Conservation (phyloP, 768 basidiomycete species). For the Tricholoma sp. region DNA sequence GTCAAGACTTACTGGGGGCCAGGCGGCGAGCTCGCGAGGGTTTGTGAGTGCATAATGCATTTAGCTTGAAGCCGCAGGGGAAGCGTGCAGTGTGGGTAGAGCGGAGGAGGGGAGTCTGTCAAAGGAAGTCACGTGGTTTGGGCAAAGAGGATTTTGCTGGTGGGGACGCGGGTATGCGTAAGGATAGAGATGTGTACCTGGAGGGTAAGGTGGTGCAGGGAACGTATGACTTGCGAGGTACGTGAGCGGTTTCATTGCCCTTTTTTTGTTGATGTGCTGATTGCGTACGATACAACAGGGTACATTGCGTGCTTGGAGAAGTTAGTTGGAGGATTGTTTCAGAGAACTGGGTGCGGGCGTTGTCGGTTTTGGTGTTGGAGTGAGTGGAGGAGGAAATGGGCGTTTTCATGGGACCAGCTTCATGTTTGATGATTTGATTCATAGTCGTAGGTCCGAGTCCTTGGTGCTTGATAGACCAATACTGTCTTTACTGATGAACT, state of each 20-base stretch:
- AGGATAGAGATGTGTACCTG: constrained; percentile 14
- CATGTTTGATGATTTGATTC: too few species aligned
- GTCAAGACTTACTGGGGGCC: neutral
- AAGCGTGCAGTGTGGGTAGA: constrained; percentile 55
- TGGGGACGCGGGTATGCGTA: neutral
- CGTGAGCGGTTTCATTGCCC: neutral
- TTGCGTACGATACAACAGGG: constrained; percentile 29
- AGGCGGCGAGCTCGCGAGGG: constrained; percentile 27
- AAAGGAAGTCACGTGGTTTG: too few species aligned
- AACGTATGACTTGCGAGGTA: constrained; percentile 39
- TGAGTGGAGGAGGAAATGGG: too few species aligned
- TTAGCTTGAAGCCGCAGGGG: constrained; percentile 42
- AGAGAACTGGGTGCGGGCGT: constrained; percentile 35
- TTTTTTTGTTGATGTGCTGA: neutral
- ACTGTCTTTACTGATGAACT: too few species aligned
- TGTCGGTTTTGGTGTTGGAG: constrained; percentile 28
- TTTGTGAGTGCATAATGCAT: constrained; percentile 51
- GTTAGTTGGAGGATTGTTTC: constrained; percentile 37
- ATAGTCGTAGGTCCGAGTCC: too few species aligned
- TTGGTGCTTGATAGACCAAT: too few species aligned
- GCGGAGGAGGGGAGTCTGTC: constrained; percentile 38
- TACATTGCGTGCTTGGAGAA: constrained; percentile 41
- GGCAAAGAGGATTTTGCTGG: constrained; percentile 5
- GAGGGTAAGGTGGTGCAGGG: constrained; percentile 24
- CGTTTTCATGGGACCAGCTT: too few species aligned